phyloP scores from a whole-genome alignment of 345 rosid species.

The Brassica nigra region DNA sequence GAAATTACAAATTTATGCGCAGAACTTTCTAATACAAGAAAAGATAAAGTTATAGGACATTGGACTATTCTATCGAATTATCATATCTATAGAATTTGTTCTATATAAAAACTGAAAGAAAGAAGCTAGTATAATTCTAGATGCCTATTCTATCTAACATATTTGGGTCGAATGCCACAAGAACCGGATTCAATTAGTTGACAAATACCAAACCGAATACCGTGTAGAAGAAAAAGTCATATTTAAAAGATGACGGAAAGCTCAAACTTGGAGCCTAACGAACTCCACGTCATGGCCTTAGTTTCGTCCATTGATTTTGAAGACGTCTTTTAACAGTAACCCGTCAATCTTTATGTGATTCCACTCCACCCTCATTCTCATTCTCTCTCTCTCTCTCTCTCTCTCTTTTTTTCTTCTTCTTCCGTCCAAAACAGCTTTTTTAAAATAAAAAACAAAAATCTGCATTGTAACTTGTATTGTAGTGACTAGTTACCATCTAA shows the following conservation, averaged over 20 bases:
- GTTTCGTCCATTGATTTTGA: conserved; percentile 7
- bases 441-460: not conserved
- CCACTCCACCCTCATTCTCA: conserved; percentile 15
- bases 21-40: no score
- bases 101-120: not conserved
- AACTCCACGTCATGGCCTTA: not conserved
- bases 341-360: conserved; percentile 19
- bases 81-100: conserved; percentile 7
- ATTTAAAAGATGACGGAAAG: not conserved
- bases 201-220: conserved; percentile 23
- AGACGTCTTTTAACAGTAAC: conserved; percentile 21
- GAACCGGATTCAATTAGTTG: conserved; percentile 27
- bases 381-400: not conserved
- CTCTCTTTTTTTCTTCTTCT: no score
- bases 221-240: not conserved
- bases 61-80: not conserved
- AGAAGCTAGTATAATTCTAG: not conserved
- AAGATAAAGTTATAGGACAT: not conserved
- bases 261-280: not conserved
- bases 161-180: not conserved
- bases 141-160: conserved; percentile 3
- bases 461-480: conserved; percentile 2
- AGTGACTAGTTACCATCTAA: not conserved
- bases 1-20: no score
- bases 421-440: not conserved